Evolutionary conservation across 192 early-diverging fungal genomes (phyloP), one percentile per base, ranked within the genome.

Genomic region (Obelidium mucronatum): DNA sequence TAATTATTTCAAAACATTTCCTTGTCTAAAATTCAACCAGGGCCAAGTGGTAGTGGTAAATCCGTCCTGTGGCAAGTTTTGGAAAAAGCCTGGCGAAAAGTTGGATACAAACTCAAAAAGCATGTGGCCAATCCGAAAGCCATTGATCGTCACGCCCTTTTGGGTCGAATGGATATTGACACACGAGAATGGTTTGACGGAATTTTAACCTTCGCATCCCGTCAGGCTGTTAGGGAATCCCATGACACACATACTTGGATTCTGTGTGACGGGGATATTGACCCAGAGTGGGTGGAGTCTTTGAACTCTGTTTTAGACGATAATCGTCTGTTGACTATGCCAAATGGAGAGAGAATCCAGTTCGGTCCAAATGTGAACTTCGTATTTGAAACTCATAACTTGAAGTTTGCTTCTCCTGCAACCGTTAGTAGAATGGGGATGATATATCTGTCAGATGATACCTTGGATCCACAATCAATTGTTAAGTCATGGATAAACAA

Each of bases 401-500:
- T 89, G 24, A 87, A 76, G 34, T 89, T 85, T 79, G 88, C 88
- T 19, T 89, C 88, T 8, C 88, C 88, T 2, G 88, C 88, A 6
- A 89, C 88, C 11, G 85, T 89, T 4, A 87, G 85, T 70, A 74
- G 88, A 44, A 89, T 89, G 88, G 88, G 88, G n/a, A 89, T 89
- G 88, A 89, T 89, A 34, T 89, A 85, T 68, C 79, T 89, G 31
- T 89, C 87, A 1, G 88, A 89, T 66, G 88, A 89, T 62, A 85
- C 83, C 4, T 67, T 89, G 2, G 87, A 89, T 74, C 39, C 78
- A 26, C 58, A 75, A 35, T 76, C 80, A 5, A 52, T 89, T 13
- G 78, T 86, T 1, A 78, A 80, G 11, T 74, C 71, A 1, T 88
- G 87, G 87, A 2, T 89, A 1, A 48, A 33, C 13, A 83, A 80